These are phyloP conservation scores for Trypethelium eluteriae DNA, from an alignment of 495 filamentous ascomycete genomes.

Conservation along the genomic window DNA sequence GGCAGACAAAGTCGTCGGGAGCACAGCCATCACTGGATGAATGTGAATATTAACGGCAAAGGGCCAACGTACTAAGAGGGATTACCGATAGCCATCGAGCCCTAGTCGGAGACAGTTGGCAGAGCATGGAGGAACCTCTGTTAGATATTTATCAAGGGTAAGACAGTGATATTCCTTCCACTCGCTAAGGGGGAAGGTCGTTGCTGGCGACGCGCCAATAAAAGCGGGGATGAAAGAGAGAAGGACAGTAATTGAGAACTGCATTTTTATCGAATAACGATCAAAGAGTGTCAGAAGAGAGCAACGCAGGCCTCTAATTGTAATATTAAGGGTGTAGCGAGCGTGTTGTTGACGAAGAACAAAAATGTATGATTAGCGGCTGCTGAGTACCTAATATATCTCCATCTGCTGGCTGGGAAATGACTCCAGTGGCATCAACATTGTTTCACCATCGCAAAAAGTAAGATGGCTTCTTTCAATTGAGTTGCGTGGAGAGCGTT, in stretches of 20 bases:
- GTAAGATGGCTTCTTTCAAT: too few species aligned
- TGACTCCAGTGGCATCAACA: too few species aligned
- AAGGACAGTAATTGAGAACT: slow-evolving; percentile 23
- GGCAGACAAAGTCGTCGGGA: slow-evolving; percentile 2
- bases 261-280: slow-evolving; percentile 46
- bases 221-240: background rate
- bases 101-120: background rate
- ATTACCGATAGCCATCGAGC: background rate
- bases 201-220: background rate
- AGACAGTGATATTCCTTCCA: slow-evolving; percentile 2
- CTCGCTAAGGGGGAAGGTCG: background rate
- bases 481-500: too few species aligned
- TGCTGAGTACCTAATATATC: too few species aligned
- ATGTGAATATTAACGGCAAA: background rate
- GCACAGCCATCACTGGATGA: background rate
- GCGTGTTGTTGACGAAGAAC: too few species aligned
- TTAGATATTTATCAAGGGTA: background rate
- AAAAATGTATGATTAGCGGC: too few species aligned
- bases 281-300: background rate
- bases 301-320: background rate
- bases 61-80: background rate
- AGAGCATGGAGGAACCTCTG: background rate
- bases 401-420: too few species aligned
- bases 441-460: too few species aligned
- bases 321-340: too few species aligned